phyloP scores from a whole-genome alignment of 352 stramenopile species.

The Phytophthora nicotianae region DNA sequence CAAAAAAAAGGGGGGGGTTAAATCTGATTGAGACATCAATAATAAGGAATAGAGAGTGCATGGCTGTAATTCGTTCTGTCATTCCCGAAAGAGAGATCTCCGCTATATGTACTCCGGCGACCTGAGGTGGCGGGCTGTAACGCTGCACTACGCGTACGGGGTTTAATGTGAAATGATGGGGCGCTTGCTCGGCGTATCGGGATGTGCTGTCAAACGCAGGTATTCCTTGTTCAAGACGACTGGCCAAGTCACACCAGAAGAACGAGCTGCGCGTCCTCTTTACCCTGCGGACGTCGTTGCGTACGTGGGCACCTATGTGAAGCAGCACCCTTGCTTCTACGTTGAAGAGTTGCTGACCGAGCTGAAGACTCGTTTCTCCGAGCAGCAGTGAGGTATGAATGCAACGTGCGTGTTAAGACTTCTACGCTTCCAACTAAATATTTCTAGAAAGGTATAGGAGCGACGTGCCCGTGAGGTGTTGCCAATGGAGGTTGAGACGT shows the following conservation, averaged over 20 bases:
- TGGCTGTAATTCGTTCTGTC: too few species aligned
- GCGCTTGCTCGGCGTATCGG: not conserved
- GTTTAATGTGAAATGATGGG: not conserved
- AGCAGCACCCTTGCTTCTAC: not conserved
- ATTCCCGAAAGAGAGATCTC: not conserved
- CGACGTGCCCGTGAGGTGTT: not conserved
- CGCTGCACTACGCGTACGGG: not conserved
- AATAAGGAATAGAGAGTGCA: too few species aligned
- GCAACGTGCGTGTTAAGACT: not conserved
- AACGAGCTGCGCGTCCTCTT: not conserved
- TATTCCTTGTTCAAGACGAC: not conserved
- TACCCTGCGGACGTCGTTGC: not conserved
- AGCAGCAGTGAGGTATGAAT: not conserved
- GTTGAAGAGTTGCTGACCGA: not conserved
- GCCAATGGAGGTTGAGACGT: not conserved
- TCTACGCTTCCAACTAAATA: not conserved
- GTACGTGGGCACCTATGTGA: not conserved
- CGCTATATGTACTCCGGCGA: not conserved
- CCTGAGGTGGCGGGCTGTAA: not conserved
- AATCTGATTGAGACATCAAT: too few species aligned
- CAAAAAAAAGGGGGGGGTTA: too few species aligned
- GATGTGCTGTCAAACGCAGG: not conserved
- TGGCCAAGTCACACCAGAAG: not conserved
- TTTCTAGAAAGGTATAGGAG: not conserved
- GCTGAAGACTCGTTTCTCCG: not conserved